Evolutionary conservation across 2,329 filamentous ascomycete genomes (phyloP).

Genomic region (Mariannaea elegans): DNA sequence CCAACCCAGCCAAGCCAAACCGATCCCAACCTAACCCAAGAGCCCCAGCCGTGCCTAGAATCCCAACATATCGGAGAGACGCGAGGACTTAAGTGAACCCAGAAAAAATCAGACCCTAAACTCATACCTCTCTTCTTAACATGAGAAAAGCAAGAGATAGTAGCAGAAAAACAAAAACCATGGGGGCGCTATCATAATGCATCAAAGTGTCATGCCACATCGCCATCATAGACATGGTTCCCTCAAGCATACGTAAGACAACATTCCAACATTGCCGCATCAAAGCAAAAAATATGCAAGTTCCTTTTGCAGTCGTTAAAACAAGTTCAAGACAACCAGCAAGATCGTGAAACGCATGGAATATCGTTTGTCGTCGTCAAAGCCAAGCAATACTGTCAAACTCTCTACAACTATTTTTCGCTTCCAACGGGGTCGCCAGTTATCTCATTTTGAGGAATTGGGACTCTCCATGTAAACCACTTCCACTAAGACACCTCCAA

Average conservation of each 20-base stretch:
- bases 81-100: too few species aligned
- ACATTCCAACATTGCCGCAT: conserved; percentile 25
- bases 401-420: conserved; percentile 3
- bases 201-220: conserved; percentile 34
- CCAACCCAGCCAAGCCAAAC: too few species aligned
- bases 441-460: conserved; percentile 21
- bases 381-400: conserved; percentile 6
- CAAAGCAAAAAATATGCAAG: conserved; percentile 14
- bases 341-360: conserved; percentile 31
- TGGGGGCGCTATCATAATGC: conserved; percentile 18
- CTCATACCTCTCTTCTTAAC: neutral
- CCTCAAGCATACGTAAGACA: conserved; percentile 29
- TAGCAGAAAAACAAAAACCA: conserved; percentile 9
- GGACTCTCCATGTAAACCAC: neutral
- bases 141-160: neutral
- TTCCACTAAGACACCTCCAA: neutral
- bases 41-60: too few species aligned
- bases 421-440: conserved; percentile 20
- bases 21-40: too few species aligned
- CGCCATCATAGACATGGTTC: conserved; percentile 34
- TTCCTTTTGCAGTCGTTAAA: conserved; percentile 23
- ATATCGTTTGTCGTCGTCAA: conserved; percentile 27
- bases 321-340: conserved; percentile 8
- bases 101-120: conserved; percentile 3
- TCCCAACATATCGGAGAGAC: too few species aligned